These are phyloP conservation scores for Fusarium sp. DNA, from an alignment of 2,329 filamentous ascomycete species.

Conservation along the genomic window DNA sequence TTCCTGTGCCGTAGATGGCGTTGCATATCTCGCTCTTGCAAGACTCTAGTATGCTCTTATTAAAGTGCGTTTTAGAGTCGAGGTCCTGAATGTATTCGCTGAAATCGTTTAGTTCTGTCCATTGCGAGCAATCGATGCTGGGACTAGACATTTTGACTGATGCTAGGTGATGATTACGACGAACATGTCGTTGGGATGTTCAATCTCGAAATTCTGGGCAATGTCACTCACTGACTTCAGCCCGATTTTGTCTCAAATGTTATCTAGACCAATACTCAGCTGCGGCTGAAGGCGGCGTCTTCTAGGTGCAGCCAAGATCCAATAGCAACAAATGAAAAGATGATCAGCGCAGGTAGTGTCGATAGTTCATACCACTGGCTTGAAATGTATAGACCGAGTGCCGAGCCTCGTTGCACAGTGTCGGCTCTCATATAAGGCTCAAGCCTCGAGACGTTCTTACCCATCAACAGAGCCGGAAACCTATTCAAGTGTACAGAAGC, in stretches of 20 bases:
- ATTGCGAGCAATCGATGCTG: neutral
- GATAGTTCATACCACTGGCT: neutral
- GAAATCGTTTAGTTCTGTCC: conserved; percentile 16
- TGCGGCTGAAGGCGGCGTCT: neutral
- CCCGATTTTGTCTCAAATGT: neutral
- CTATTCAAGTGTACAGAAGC: neutral
- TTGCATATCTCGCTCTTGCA: conserved; percentile 29
- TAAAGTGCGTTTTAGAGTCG: neutral
- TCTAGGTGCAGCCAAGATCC: neutral
- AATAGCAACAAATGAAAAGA: neutral
- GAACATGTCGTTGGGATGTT: neutral
- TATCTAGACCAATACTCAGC: neutral
- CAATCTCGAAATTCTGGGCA: neutral
- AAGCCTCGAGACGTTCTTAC: neutral
- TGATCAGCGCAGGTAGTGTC: neutral
- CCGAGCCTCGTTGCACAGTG: neutral
- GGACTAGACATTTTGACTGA: neutral
- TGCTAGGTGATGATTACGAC: neutral
- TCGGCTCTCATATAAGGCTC: neutral
- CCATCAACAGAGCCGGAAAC: neutral
- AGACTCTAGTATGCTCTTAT: neutral
- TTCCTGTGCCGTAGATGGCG: conserved; percentile 29
- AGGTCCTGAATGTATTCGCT: conserved; percentile 10
- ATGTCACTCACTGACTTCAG: neutral
- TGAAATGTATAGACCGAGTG: neutral